These are phyloP conservation scores for Porcisia hertigi DNA, from an alignment of 208 protist species.

Conservation along the genomic window DNA sequence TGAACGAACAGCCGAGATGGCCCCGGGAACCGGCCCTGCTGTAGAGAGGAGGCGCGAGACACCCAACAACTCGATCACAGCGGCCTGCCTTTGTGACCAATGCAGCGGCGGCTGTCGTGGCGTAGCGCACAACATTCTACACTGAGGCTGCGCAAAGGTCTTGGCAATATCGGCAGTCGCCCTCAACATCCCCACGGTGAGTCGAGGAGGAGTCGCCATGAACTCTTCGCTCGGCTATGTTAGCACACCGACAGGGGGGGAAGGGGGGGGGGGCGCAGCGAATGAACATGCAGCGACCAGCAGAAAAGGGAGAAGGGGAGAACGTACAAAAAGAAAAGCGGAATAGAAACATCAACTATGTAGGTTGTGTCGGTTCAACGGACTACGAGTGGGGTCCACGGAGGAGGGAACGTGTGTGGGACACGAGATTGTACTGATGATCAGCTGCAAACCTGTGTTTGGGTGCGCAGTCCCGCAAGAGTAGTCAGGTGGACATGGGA, in stretches of 20 bases:
- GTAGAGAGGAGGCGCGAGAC: neutral
- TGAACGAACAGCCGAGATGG: neutral
- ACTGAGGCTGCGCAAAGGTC: neutral
- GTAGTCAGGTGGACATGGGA: neutral
- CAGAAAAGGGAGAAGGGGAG: neutral
- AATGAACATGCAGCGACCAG: neutral
- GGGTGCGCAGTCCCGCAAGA: neutral
- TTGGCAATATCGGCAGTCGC: neutral
- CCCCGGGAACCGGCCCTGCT: neutral
- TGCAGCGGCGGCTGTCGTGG: neutral
- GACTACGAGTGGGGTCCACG: neutral
- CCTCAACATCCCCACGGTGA: neutral
- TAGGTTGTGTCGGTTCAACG: neutral
- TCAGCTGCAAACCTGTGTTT: neutral
- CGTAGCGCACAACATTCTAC: neutral
- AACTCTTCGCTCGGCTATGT: neutral
- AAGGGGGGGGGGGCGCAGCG: neutral
- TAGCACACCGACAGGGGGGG: neutral
- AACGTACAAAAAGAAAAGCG: too few species aligned
- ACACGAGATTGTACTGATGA: neutral
- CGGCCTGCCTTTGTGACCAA: neutral
- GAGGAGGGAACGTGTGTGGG: neutral
- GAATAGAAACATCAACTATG: neutral
- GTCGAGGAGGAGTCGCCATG: neutral
- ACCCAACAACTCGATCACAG: neutral